phyloP scores from a whole-genome alignment of 2,329 filamentous ascomycete species.

The Fusarium longipes region DNA sequence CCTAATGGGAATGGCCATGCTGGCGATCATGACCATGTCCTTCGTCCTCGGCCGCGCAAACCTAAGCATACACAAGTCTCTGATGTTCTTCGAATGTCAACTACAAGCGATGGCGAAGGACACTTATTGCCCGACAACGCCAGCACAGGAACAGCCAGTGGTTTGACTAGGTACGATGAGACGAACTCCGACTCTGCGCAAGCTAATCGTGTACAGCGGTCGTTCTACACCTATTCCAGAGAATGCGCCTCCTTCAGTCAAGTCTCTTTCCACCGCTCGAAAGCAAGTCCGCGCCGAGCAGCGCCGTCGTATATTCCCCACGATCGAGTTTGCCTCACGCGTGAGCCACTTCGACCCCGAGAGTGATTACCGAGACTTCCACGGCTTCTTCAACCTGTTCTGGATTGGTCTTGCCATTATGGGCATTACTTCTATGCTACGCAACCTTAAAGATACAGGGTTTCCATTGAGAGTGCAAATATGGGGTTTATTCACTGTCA shows the following conservation, averaged over 20 bases:
- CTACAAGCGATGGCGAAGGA: conserved; percentile 50
- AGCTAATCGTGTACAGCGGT: conserved; percentile 65
- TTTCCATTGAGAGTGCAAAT: conserved; percentile 86
- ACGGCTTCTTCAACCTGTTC: conserved; percentile 97
- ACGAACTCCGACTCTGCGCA: neutral
- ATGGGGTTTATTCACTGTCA: conserved; percentile 87
- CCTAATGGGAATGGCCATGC: conserved; percentile 46
- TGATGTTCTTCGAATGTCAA: conserved; percentile 54
- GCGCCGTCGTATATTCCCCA: conserved; percentile 87
- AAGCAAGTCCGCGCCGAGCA: conserved; percentile 85
- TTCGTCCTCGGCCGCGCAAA: conserved; percentile 64
- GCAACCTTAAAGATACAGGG: conserved; percentile 94
- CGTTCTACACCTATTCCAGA: conserved; percentile 84
- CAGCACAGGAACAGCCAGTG: conserved; percentile 50
- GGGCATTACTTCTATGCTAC: conserved; percentile 92
- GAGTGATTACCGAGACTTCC: conserved; percentile 93
- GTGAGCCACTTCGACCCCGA: conserved; percentile 95
- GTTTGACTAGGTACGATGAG: conserved; percentile 57
- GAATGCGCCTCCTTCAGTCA: conserved; percentile 92
- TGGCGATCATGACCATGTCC: conserved; percentile 54
- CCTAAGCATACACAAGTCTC: conserved; percentile 61
- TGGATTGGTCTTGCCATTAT: conserved; percentile 98
- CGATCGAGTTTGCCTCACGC: conserved; percentile 88
- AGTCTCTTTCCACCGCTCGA: conserved; percentile 85
- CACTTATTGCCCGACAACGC: conserved; percentile 51